These are phyloP conservation scores for Acacia concinna DNA, from an alignment of 331 rosid species.

Conservation along the genomic window DNA sequence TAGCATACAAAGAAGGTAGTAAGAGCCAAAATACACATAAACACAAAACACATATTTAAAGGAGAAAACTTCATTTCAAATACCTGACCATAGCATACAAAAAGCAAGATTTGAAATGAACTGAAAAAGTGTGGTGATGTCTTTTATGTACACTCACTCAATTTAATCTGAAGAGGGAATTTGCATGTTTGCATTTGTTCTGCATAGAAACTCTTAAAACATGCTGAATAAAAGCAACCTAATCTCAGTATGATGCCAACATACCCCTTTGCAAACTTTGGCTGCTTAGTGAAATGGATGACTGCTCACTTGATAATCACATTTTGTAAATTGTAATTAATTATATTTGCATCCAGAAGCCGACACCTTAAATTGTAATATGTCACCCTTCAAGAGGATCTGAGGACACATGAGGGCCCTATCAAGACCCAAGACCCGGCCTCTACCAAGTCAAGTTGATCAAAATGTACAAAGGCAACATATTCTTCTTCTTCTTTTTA, in stretches of 20 bases:
- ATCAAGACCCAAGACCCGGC: not conserved
- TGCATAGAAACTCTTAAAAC: not conserved
- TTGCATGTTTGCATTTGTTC: not conserved
- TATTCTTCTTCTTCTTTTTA: not conserved
- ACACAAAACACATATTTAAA: not conserved
- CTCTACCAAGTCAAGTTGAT: not conserved
- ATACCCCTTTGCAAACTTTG: slow-evolving; percentile 14
- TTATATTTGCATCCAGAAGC: not conserved
- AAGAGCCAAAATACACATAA: slow-evolving; percentile 13
- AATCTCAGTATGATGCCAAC: not conserved
- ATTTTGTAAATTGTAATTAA: not conserved
- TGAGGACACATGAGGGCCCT: not conserved
- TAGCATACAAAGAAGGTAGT: not conserved
- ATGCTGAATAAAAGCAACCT: not conserved
- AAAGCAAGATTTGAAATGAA: not conserved
- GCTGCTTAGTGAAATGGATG: slow-evolving; percentile 1
- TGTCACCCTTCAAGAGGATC: not conserved
- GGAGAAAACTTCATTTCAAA: slow-evolving; percentile 8
- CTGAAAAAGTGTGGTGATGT: not conserved
- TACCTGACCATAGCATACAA: not conserved
- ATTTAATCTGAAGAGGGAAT: not conserved
- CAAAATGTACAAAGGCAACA: not conserved
- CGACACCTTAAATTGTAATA: not conserved
- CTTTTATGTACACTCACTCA: slow-evolving; percentile 7
- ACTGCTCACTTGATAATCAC: not conserved